Base-by-base conservation (phyloP, 1,139 yeast species). In the Taphrina deformans region DNA sequence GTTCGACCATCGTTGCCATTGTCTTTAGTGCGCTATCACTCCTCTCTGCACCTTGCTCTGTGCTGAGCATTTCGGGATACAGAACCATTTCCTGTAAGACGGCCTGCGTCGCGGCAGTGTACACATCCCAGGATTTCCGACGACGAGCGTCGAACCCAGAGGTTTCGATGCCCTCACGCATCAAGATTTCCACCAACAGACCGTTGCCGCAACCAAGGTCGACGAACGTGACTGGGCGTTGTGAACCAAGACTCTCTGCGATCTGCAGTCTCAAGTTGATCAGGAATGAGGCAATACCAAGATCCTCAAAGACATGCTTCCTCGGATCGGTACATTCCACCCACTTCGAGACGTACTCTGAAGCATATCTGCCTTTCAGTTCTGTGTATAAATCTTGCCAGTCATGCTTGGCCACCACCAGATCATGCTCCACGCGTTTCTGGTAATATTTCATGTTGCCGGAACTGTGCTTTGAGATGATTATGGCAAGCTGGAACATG, bases 181-280 rank as follows among this genome's bases (percentile, higher is more conserved):
- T 78, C 55, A 93, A 78, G 27, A 93, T 83, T 71, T 89, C 84
- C 6, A 90, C 96, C 60, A 93, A 77, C 21, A 90, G 79, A 1
- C 98, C 99, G 75, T 93, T 93, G 7, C 99, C 99, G 77, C 99
- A 93, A 0, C 99, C 99, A 66, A 92, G 75, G 75, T 93, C 99
- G 68, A 95, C 82, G 73, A 92, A 92, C 70, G 87, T 85, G 73
- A 89, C 85, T 5, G 52, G 46, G 6, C 40, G 16, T n/a, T 41
- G 16, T 10, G 18, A 2, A 5, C 44, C 26, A 7, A 21, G 40
- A 26, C 33, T 14, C 1, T 14, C 75, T 61, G n/a, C 74, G 75
- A 70, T 86, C 88, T 53, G 59, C 66, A 83, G 83, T 55, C 81
- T 78, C 45, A 89, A 80, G 74, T 89, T 96, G n/a, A 92, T 88